A percentile compares a stretch with the other conserved stretches of the same genome.
Evolutionary conservation across 495 filamentous ascomycete genomes (phyloP).

Genomic region (Penicillium malachiteum): DNA sequence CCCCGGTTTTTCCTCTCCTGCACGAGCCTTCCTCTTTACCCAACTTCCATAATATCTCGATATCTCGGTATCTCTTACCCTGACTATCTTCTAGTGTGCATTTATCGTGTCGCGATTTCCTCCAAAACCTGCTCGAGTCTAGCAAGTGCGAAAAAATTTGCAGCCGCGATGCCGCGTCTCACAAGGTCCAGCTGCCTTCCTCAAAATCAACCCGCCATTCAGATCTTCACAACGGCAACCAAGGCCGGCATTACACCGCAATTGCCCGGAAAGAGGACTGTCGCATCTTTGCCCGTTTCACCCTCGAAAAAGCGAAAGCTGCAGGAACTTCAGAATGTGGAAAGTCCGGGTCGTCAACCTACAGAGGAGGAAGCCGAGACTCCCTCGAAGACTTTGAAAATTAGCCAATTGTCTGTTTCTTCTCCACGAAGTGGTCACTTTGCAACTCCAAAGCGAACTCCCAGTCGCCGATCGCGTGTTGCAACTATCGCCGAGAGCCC

Average conservation of each 20-base stretch:
- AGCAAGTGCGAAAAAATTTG: slow-evolving; percentile 20
- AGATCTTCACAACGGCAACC: slow-evolving; percentile 43
- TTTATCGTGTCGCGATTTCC: slow-evolving; percentile 25
- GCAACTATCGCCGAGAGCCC: slow-evolving; percentile 11
- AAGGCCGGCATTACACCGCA: slow-evolving; percentile 35
- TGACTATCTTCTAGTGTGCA: slow-evolving; percentile 19
- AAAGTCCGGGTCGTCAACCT: slow-evolving; percentile 14
- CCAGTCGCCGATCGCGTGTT: slow-evolving; percentile 18
- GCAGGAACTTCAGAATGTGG: slow-evolving; percentile 41
- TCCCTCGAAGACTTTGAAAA: slow-evolving; percentile 43
- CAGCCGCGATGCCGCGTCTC: slow-evolving; percentile 39
- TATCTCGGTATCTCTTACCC: slow-evolving; percentile 27
- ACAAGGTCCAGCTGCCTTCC: slow-evolving; percentile 32
- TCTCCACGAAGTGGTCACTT: slow-evolving; percentile 42
- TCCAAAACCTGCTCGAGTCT: slow-evolving; percentile 6
- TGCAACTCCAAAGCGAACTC: slow-evolving; percentile 25
- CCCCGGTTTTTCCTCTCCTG: neutral
- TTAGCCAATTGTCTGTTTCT: slow-evolving; percentile 38
- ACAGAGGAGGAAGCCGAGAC: slow-evolving; percentile 26
- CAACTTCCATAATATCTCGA: slow-evolving; percentile 1
- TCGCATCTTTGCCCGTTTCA: slow-evolving; percentile 32
- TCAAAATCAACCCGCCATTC: slow-evolving; percentile 36
- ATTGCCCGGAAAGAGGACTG: slow-evolving; percentile 22
- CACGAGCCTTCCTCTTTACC: slow-evolving; percentile 7
- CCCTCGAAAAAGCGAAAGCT: slow-evolving; percentile 51